These are phyloP conservation scores for Aechmea fasciata DNA, from an alignment of 176 grass and related monocot species.

Conservation along the genomic window DNA sequence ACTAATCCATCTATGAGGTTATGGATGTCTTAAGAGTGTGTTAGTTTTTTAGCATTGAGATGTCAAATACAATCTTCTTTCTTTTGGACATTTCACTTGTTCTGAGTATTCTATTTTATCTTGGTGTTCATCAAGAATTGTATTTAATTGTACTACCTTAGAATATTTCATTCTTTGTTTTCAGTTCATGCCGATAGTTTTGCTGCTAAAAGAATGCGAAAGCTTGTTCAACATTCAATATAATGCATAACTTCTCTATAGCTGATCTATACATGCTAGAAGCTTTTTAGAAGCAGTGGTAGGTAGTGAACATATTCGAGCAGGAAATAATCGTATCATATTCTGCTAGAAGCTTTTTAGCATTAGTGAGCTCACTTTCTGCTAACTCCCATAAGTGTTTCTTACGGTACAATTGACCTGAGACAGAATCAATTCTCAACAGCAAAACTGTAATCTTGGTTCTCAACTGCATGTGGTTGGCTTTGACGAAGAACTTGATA, in stretches of 20 bases:
- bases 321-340: constrained; percentile 47
- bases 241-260: too few species aligned
- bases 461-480: too few species aligned
- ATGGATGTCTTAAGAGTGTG: too few species aligned
- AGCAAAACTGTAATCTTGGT: too few species aligned
- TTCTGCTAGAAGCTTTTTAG: constrained; percentile 38
- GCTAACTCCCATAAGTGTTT: constrained; percentile 49
- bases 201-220: constrained; percentile 92
- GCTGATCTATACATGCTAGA: too few species aligned
- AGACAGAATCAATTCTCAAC: constrained; percentile 26
- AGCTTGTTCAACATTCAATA: constrained; percentile 87
- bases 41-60: too few species aligned
- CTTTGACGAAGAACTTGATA: too few species aligned
- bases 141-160: neutral
- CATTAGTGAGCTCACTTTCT: constrained; percentile 44
- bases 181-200: constrained; percentile 91
- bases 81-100: neutral
- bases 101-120: neutral
- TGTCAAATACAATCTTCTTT: too few species aligned
- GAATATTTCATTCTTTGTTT: constrained; percentile 14
- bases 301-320: too few species aligned
- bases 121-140: too few species aligned
- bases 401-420: constrained; percentile 79
- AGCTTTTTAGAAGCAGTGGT: too few species aligned
- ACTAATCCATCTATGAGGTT: too few species aligned